A percentile compares a stretch with the other conserved stretches of the same genome.
Conservation (phyloP, 192 early-diverging fungal genomes). For the Coemansia sp. region DNA sequence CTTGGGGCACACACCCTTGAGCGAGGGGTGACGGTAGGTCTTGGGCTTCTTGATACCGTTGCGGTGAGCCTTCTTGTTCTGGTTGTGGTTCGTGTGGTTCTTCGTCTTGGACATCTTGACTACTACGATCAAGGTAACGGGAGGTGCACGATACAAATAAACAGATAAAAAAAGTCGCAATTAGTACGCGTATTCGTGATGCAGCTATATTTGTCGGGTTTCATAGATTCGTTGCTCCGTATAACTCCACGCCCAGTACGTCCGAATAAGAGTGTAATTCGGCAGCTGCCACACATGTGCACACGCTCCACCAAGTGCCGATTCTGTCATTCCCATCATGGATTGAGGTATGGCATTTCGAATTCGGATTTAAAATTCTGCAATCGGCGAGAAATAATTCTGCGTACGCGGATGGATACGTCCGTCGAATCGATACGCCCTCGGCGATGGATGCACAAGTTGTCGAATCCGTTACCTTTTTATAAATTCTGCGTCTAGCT, state of each 20-base stretch:
- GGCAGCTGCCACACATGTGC: background rate
- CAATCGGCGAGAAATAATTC: conserved; percentile 2
- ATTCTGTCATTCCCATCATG: background rate
- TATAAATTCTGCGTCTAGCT: conserved; percentile 1
- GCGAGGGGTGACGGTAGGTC: conserved; percentile 83
- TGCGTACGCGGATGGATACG: conserved; percentile 6
- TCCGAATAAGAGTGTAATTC: background rate
- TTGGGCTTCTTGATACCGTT: conserved; percentile 99
- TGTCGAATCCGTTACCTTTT: conserved; percentile 13
- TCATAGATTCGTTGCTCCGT: background rate
- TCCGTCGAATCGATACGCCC: background rate
- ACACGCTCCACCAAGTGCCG: background rate
- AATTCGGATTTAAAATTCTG: conserved; percentile 7
- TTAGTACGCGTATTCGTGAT: conserved; percentile 2
- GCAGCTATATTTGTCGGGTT: background rate
- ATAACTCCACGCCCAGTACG: background rate
- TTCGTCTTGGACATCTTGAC: conserved; percentile 84
- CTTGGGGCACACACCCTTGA: conserved; percentile 92
- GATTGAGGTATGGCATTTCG: background rate
- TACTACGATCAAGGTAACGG: conserved; percentile 13
- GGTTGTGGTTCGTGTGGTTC: conserved; percentile 99
- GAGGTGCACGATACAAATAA: background rate
- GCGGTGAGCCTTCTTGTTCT: conserved; percentile 99
- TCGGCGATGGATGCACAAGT: conserved; percentile 1
- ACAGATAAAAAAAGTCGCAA: background rate